Conservation (phyloP, 768 basidiomycete genomes). For the Xanthoconium purpureum region DNA sequence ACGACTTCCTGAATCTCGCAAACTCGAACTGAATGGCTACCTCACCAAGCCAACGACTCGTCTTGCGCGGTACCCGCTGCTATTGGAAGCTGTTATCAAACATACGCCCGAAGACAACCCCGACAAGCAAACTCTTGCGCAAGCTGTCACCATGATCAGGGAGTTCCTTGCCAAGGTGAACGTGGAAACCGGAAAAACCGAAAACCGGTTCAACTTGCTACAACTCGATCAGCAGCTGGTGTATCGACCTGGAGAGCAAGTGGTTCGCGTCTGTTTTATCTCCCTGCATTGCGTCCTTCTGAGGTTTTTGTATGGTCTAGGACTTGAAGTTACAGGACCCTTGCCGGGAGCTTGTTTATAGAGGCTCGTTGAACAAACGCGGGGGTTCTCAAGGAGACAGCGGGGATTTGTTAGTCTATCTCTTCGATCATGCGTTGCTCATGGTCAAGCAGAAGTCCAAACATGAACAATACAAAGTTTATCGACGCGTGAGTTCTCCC, state of each 20-base stretch:
- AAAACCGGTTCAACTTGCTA: slow-evolving; percentile 92
- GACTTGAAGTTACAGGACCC: slow-evolving; percentile 85
- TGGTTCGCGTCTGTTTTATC: slow-evolving; percentile 50
- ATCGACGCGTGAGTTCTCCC: slow-evolving; percentile 69
- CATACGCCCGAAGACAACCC: slow-evolving; percentile 88
- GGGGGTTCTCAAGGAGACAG: slow-evolving; percentile 68
- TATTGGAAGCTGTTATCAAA: slow-evolving; percentile 89
- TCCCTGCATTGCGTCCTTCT: neutral
- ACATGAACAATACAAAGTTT: slow-evolving; percentile 89
- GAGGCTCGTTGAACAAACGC: slow-evolving; percentile 85
- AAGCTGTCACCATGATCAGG: slow-evolving; percentile 73
- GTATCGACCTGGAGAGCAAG: slow-evolving; percentile 86
- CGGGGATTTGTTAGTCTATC: slow-evolving; percentile 88
- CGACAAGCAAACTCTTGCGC: slow-evolving; percentile 74
- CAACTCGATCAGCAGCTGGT: slow-evolving; percentile 91
- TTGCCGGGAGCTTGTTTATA: slow-evolving; percentile 86
- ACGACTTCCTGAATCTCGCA: slow-evolving; percentile 89
- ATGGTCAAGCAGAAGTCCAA: slow-evolving; percentile 96
- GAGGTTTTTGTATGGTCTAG: slow-evolving; percentile 36
- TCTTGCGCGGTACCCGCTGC: slow-evolving; percentile 91
- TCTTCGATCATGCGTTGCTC: slow-evolving; percentile 95
- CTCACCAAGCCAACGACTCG: slow-evolving; percentile 97
- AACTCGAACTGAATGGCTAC: slow-evolving; percentile 96
- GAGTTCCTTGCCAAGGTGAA: slow-evolving; percentile 89
- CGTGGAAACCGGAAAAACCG: slow-evolving; percentile 89